phyloP scores from a whole-genome alignment of 192 early-diverging fungal species.

The Irineochytrium annulatum region DNA sequence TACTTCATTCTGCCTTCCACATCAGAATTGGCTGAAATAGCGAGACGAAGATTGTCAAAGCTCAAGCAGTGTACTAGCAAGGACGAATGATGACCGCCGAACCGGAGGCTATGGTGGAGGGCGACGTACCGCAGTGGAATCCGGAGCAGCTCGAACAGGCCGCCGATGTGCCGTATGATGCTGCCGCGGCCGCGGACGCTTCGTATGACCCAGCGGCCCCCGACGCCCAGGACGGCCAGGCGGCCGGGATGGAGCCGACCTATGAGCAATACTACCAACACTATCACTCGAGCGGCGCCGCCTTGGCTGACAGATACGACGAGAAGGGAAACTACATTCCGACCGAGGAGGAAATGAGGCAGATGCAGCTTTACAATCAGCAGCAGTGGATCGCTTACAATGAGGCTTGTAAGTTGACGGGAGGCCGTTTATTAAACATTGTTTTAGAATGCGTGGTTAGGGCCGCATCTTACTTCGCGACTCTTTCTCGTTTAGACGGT shows the following conservation, averaged over 20 bases:
- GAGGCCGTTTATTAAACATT: too few relatives aligned
- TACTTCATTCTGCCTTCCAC: too few relatives aligned
- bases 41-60: too few relatives aligned
- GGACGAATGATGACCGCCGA: too few relatives aligned
- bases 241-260: not conserved
- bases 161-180: too few relatives aligned
- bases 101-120: too few relatives aligned
- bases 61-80: too few relatives aligned
- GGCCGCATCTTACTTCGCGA: too few relatives aligned
- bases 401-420: conserved; percentile 4
- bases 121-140: too few relatives aligned
- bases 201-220: conserved; percentile 1
- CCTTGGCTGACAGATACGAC: not conserved
- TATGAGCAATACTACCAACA: not conserved
- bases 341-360: not conserved
- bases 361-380: not conserved
- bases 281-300: not conserved
- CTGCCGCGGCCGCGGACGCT: not conserved
- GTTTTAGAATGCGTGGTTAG: too few relatives aligned
- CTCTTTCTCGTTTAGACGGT: not conserved
- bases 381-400: not conserved
- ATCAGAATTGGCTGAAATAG: too few relatives aligned
- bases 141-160: too few relatives aligned
- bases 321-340: conserved; percentile 3
- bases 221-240: not conserved